Base-by-base conservation (phyloP, 371 early-diverging fungal species). In the Mortierella sp. region DNA sequence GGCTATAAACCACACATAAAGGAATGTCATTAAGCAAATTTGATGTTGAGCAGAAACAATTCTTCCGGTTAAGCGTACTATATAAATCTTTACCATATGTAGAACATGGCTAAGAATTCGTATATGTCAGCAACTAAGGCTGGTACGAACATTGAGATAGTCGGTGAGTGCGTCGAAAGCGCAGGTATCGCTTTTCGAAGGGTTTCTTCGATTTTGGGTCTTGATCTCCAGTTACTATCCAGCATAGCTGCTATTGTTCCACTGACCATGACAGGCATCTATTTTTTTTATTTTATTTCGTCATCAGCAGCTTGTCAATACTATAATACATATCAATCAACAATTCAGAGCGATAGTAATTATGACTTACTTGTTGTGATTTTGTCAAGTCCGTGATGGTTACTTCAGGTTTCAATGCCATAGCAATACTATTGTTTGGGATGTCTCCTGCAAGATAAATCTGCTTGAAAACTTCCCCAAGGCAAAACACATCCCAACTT, bases 91-190 rank as follows among this genome's bases (percentile, higher is more conserved):
- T 86, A 90, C 85, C 87, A 87, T 71, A 82, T 75, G 64, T 89
- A 86, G 64, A 91, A 90, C 60, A 83, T 83, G 1, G 91, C 86
- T 35, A 90, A 67, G 64, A 87, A 91, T 15, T 90, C 89, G 51
- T 91, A 90, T 70, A 90, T 89, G 51, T 90, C 91, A 0, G 88
- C 86, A 45, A 91, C 83, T 37, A 85, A 72, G 17, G 84, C 80
- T 6, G 87, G 86, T 28, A 91, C 85, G 28, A 90, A 89, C 54
- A 88, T 83, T 1, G 89, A 85, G 13, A 76, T 83, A 0, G 65
- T 70, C 2, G 86, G 82, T 26, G 87, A 85, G 17, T 83, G 72
- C 19, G 85, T 64, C 2, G 86, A 81, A 55, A 86, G 84, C 3
- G 83, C 81, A 2, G 89, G 89, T 45, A 88, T 85, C 0, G 89